Evolutionary conservation across 495 filamentous ascomycete genomes (phyloP).

Genomic region (Penicillium bovifimosum): DNA sequence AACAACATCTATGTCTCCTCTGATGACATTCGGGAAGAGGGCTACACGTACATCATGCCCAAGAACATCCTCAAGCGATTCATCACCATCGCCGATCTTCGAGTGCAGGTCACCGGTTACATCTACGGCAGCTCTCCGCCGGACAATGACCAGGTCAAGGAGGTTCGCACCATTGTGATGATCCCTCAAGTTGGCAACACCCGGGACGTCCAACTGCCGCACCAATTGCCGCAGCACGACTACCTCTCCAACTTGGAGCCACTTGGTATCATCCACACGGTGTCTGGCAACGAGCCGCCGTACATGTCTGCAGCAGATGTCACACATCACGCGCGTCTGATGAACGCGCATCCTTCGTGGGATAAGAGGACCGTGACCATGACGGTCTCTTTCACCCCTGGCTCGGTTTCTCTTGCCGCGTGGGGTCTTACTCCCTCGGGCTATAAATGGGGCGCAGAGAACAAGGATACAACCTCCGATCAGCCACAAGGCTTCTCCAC

Average conservation of each 20-base stretch:
- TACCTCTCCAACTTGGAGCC: slow-evolving; percentile 85
- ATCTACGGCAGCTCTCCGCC: slow-evolving; percentile 89
- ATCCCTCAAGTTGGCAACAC: slow-evolving; percentile 93
- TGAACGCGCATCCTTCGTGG: slow-evolving; percentile 77
- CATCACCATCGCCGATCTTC: slow-evolving; percentile 95
- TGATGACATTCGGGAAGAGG: slow-evolving; percentile 77
- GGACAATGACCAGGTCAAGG: slow-evolving; percentile 95
- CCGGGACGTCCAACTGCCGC: slow-evolving; percentile 84
- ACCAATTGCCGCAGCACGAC: slow-evolving; percentile 90
- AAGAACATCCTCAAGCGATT: slow-evolving; percentile 99
- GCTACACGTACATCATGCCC: slow-evolving; percentile 94
- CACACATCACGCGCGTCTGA: slow-evolving; percentile 84
- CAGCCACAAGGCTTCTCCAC: slow-evolving; percentile 91
- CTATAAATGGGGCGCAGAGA: slow-evolving; percentile 96
- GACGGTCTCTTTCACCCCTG: slow-evolving; percentile 97
- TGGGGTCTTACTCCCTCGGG: slow-evolving; percentile 88
- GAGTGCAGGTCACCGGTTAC: slow-evolving; percentile 93
- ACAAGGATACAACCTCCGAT: slow-evolving; percentile 86
- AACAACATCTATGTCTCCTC: slow-evolving; percentile 99
- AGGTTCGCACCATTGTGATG: slow-evolving; percentile 94
- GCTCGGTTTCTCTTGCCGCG: slow-evolving; percentile 88
- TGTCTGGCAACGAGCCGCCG: slow-evolving; percentile 86
- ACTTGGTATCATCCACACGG: slow-evolving; percentile 91
- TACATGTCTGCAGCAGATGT: slow-evolving; percentile 96
- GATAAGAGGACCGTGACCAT: slow-evolving; percentile 95